These are phyloP conservation scores for Aspergillus sp. DNA, from an alignment of 2,329 filamentous ascomycete genomes.

Conservation along the genomic window DNA sequence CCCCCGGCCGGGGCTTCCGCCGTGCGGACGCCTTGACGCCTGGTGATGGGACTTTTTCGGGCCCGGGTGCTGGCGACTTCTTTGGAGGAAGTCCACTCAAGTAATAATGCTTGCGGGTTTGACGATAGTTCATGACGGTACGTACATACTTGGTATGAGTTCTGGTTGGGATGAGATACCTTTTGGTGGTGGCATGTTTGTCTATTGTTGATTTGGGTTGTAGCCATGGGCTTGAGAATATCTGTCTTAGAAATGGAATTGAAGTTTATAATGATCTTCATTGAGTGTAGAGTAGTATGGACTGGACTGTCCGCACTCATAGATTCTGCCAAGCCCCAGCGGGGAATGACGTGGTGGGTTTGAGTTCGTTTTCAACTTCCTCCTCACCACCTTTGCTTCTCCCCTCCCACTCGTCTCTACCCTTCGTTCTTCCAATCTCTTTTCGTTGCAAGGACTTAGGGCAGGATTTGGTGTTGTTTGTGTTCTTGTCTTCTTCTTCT, in stretches of 20 bases:
- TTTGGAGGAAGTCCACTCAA: slow-evolving; percentile 40
- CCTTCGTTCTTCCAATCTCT: background rate
- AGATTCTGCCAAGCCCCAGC: slow-evolving; percentile 6
- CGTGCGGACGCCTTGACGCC: slow-evolving; percentile 43
- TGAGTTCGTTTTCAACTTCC: slow-evolving; percentile 6
- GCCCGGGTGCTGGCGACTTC: slow-evolving; percentile 37
- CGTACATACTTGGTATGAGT: background rate
- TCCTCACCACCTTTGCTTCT: background rate
- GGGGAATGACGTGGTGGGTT: slow-evolving; percentile 34
- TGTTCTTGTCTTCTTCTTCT: background rate
- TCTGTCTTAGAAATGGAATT: background rate
- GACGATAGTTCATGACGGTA: background rate
- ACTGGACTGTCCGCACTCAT: background rate
- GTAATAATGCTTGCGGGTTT: slow-evolving; percentile 16
- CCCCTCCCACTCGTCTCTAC: background rate
- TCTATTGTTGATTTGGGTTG: background rate
- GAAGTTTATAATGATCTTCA: background rate
- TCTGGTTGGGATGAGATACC: background rate
- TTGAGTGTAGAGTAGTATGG: background rate
- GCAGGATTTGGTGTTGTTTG: background rate
- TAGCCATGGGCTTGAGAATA: background rate
- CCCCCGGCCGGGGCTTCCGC: slow-evolving; percentile 42
- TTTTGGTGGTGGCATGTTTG: background rate
- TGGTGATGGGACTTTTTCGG: slow-evolving; percentile 41
- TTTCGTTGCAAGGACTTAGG: no score